These are phyloP conservation scores for Cylindrotheca fusiformis DNA, from an alignment of 108 stramenopile species.

Conservation along the genomic window DNA sequence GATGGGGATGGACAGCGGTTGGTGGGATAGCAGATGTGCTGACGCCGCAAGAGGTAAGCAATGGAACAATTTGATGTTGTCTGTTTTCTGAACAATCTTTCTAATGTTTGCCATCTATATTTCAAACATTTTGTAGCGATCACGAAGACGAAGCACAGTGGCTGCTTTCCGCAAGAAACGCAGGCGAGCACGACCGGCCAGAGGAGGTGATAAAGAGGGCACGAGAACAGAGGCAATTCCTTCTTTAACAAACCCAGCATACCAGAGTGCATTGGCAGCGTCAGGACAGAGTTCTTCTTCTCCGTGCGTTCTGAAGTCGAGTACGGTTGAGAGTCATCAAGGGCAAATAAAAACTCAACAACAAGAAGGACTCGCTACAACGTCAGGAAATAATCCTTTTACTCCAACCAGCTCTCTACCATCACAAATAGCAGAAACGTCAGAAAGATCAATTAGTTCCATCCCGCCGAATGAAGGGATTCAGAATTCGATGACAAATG, in stretches of 20 bases:
- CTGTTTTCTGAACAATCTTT: neutral
- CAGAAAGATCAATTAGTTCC: neutral
- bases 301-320: too few relatives aligned
- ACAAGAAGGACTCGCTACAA: neutral
- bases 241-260: neutral
- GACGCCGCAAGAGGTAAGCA: conserved; percentile 70
- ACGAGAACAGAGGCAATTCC: neutral
- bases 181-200: neutral
- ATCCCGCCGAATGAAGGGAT: neutral
- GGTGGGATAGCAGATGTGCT: conserved; percentile 67
- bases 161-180: conserved; percentile 6
- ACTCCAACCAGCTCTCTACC: too few relatives aligned
- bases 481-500: neutral
- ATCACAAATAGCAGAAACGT: neutral
- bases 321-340: too few relatives aligned
- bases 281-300: too few relatives aligned
- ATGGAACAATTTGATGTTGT: conserved; percentile 1
- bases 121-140: conserved; percentile 13
- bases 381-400: neutral
- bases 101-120: neutral
- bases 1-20: conserved; percentile 78
- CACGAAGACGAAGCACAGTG: conserved; percentile 13
- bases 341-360: neutral
- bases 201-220: neutral
- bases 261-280: neutral